Evolutionary conservation across 2,329 filamentous ascomycete genomes (phyloP).

Genomic region (Fusarium armeniacum): DNA sequence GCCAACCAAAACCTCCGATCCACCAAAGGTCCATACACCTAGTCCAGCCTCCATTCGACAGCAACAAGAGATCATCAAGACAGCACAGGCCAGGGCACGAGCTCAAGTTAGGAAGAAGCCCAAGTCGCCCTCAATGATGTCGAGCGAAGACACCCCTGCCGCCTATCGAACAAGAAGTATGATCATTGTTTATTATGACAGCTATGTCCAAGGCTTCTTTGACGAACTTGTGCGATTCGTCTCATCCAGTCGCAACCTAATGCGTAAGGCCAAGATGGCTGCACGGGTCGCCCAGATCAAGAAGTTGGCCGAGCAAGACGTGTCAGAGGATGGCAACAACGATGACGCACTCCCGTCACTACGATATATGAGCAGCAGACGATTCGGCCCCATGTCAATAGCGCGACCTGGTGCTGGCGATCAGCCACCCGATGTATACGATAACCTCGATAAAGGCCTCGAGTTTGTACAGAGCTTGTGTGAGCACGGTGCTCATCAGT

Average conservation of each 20-base stretch:
- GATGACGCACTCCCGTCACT: conserved; percentile 59
- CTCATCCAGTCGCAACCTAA: conserved; percentile 82
- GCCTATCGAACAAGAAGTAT: conserved; percentile 79
- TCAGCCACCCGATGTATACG: conserved; percentile 68
- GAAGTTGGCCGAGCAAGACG: conserved; percentile 70
- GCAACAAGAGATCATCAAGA: conserved; percentile 61
- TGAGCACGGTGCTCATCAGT: conserved; percentile 89
- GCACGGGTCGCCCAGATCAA: conserved; percentile 78
- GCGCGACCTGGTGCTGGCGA: conserved; percentile 47
- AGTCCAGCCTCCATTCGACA: conserved; percentile 52
- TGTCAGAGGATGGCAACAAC: conserved; percentile 64
- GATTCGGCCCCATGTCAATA: conserved; percentile 52
- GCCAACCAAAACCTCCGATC: conserved; percentile 47
- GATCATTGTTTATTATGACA: conserved; percentile 94
- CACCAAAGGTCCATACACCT: conserved; percentile 46
- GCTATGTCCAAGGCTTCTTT: conserved; percentile 85
- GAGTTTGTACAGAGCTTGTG: conserved; percentile 86
- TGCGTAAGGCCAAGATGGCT: conserved; percentile 90
- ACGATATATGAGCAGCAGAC: conserved; percentile 58
- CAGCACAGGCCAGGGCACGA: conserved; percentile 58
- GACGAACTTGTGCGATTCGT: conserved; percentile 87
- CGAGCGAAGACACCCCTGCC: conserved; percentile 61
- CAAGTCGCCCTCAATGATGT: conserved; percentile 66
- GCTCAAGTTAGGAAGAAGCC: conserved; percentile 65
- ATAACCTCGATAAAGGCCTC: conserved; percentile 81